phyloP scores from a whole-genome alignment of 129 eudicot genomes.

The carrot (Daucus carota) region DNA sequence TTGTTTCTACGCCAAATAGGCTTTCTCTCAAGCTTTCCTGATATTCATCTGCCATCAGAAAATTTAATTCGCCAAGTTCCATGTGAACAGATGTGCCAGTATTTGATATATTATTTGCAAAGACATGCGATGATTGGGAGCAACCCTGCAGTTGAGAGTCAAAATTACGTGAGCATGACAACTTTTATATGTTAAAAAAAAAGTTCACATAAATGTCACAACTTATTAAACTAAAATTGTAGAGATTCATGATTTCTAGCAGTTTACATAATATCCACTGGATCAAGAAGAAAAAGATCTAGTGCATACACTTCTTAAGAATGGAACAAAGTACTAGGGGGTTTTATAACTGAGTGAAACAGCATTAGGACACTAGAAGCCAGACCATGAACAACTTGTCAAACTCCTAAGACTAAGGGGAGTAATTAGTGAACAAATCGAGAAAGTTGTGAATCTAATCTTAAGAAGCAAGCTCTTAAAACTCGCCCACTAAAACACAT shows the following conservation, averaged over 20 bases:
- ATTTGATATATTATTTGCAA: constrained; percentile 87
- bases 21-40: constrained; percentile 79
- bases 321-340: not conserved
- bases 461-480: too few relatives aligned
- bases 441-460: not conserved
- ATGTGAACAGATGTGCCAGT: constrained; percentile 72
- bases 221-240: not conserved
- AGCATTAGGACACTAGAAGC: not conserved
- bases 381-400: not conserved
- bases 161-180: not conserved
- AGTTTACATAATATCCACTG: not conserved
- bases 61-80: constrained; percentile 92
- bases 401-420: not conserved
- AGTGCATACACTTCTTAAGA: not conserved
- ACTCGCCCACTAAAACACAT: too few relatives aligned
- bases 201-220: not conserved
- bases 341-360: not conserved
- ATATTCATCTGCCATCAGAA: constrained; percentile 95
- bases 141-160: constrained; percentile 59
- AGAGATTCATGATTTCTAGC: not conserved
- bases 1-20: constrained; percentile 86
- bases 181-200: not conserved
- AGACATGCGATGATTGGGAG: constrained; percentile 93
- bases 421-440: not conserved
- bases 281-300: not conserved